These are phyloP conservation scores for Saccharum hybrid DNA, from an alignment of 202 grass and related monocot species.

Conservation along the genomic window DNA sequence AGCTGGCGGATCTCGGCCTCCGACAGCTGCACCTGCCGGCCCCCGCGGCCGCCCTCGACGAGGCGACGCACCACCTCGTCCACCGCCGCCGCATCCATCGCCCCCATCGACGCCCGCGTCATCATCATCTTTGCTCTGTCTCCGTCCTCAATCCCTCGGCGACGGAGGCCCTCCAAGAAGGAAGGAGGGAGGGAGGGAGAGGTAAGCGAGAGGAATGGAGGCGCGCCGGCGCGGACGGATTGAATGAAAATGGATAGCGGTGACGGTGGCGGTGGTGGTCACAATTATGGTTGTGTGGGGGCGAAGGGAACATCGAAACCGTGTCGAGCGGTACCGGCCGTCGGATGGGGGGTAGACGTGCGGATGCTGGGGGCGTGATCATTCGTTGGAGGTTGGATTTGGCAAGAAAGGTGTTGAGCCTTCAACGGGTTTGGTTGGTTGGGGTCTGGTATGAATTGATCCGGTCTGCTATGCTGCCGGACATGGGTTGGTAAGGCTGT, in stretches of 20 bases:
- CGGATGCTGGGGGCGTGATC: background rate
- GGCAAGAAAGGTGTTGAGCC: background rate
- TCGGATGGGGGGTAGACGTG: background rate
- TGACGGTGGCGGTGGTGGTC: background rate
- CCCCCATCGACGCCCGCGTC: constrained; percentile 54
- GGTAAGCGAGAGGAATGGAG: background rate
- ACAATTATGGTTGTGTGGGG: constrained; percentile 35
- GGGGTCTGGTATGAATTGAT: background rate
- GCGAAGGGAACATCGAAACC: background rate
- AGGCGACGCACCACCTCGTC: constrained; percentile 67
- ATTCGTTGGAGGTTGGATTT: background rate
- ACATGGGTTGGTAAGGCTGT: background rate
- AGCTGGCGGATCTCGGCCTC: constrained; percentile 80
- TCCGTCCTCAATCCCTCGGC: background rate
- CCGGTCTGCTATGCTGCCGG: background rate
- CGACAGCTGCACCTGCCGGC: constrained; percentile 63
- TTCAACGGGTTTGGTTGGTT: background rate
- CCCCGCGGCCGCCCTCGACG: constrained; percentile 54
- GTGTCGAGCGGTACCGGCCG: background rate
- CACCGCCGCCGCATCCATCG: constrained; percentile 56
- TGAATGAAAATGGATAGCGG: constrained; percentile 30
- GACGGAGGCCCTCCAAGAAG: background rate
- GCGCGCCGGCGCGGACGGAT: constrained; percentile 10
- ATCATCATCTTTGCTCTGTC: constrained; percentile 42
- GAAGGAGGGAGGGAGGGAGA: background rate